Base-by-base conservation (phyloP, 2,329 filamentous ascomycete genomes). In the Botrytis cinerea region DNA sequence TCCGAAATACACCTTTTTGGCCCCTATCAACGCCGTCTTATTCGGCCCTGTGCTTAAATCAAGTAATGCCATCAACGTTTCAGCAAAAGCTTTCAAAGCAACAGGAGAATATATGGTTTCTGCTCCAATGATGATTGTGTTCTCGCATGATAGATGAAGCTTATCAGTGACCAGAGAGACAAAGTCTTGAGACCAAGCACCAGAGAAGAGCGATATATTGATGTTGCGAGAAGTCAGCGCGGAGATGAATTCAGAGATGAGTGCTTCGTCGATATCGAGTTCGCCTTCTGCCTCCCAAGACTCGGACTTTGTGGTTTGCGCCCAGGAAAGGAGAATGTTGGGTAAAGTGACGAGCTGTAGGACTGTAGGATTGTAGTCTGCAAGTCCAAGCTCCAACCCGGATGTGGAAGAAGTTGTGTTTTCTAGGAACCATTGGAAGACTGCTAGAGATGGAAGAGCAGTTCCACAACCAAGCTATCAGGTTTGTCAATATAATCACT, bases 81-180 rank as follows among this genome's bases (percentile, higher is more conserved):
- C 88, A 0, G 90, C 88, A 79, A 95, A 96, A 0, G 89, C 86
- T 51, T 84, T 83, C 35, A 94, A 86, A 0, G 92, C 91, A 73
- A 90, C 89, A 0, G 92, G 92, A 3, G 91, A 93, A 82, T 96
- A 96, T 62, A 96, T 95, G 0, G 93, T 96, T 82, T 96, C 93
- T 0, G 92, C 92, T 0, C 91, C 93, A 2, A 96, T 83, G 8
- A 95, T 83, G 3, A 92, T 82, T 12, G 78, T 73, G 1, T 81
- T 77, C 0, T 79, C 77, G 0, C 84, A 83, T 35, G 71, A 68
- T 28, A 66, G 59, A n/a, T 69, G 32, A 74, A 77, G 73, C 40
- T 66, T 74, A 46, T 76, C 67, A 35, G 63, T 63, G 12, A 94
- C 82, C 1, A 93, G 82, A 2, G 86, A 81, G 7, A 92, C 85